These are phyloP conservation scores for Candida glucosophila DNA, from an alignment of 1,139 yeast species.

Conservation along the genomic window DNA sequence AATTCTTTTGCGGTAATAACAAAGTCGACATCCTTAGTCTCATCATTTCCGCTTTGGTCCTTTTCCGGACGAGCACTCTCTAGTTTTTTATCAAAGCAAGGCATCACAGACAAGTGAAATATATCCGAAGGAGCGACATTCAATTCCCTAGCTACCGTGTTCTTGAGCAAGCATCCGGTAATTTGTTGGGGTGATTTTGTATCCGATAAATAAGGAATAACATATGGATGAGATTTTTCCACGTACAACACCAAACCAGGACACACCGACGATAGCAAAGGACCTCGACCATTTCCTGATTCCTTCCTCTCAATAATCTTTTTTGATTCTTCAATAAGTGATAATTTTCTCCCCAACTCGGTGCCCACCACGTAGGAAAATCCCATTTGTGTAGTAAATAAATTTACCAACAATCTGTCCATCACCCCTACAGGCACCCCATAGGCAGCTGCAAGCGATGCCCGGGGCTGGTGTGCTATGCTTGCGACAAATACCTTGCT, in stretches of 20 bases:
- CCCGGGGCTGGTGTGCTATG: conserved; percentile 79
- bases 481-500: conserved; percentile 60
- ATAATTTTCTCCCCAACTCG: conserved; percentile 67
- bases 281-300: conserved; percentile 20
- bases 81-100: conserved; percentile 91
- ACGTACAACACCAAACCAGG: conserved; percentile 98
- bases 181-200: conserved; percentile 91
- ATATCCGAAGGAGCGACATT: conserved; percentile 29
- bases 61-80: conserved; percentile 86
- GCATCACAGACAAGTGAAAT: conserved; percentile 86
- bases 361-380: conserved; percentile 77
- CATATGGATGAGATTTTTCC: conserved; percentile 87
- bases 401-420: conserved; percentile 52
- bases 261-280: conserved; percentile 60
- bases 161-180: conserved; percentile 71
- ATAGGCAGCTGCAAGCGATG: conserved; percentile 70
- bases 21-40: conserved; percentile 70
- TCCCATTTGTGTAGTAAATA: conserved; percentile 56
- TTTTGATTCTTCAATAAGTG: conserved; percentile 52
- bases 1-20: conserved; percentile 89
- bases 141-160: conserved; percentile 37
- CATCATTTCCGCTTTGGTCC: conserved; percentile 17
- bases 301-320: conserved; percentile 31
- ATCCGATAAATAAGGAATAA: conserved; percentile 51
- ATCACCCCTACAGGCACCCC: conserved; percentile 42